A percentile compares a stretch with the other conserved stretches of the same genome.
Conservation (phyloP, 192 early-diverging fungal species). For the Backusella psychrophila region DNA sequence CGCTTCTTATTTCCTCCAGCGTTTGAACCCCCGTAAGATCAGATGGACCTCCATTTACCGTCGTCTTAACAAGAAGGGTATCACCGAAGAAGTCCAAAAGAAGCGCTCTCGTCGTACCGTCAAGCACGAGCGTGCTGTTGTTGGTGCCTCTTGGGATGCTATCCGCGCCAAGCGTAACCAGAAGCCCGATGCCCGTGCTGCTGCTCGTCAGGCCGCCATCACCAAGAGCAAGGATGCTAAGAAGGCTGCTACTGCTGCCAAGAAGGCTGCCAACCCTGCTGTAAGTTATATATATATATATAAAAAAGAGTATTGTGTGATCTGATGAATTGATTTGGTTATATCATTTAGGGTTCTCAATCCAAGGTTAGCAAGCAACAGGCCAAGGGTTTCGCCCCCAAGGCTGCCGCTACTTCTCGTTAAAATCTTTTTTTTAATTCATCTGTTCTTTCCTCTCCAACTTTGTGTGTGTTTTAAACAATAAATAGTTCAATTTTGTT, state of each 20-base stretch:
- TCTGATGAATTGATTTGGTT: neutral
- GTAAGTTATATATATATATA: too few relatives aligned
- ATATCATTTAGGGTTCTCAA: slow-evolving; percentile 12
- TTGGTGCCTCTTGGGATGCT: slow-evolving; percentile 92
- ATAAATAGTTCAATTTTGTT: slow-evolving; percentile 1
- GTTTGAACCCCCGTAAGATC: slow-evolving; percentile 97
- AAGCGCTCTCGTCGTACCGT: slow-evolving; percentile 93
- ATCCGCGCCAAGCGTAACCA: slow-evolving; percentile 98
- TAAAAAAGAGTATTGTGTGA: neutral
- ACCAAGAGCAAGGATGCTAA: slow-evolving; percentile 90
- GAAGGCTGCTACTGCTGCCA: slow-evolving; percentile 85
- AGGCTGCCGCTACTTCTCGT: slow-evolving; percentile 80
- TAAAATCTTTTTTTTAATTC: slow-evolving; percentile 43
- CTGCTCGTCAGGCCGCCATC: slow-evolving; percentile 83
- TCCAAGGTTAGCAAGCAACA: slow-evolving; percentile 81
- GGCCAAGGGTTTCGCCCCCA: slow-evolving; percentile 75
- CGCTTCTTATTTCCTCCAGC: slow-evolving; percentile 97
- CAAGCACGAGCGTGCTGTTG: slow-evolving; percentile 95
- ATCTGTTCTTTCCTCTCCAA: slow-evolving; percentile 7
- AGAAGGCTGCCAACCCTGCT: slow-evolving; percentile 63
- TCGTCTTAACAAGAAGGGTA: slow-evolving; percentile 99
- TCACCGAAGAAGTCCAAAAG: slow-evolving; percentile 93
- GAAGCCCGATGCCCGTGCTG: slow-evolving; percentile 94
- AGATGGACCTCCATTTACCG: slow-evolving; percentile 97
- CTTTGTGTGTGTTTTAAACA: neutral